These are phyloP conservation scores for Vinca minor DNA, from an alignment of 257 asterid genomes.

Conservation along the genomic window DNA sequence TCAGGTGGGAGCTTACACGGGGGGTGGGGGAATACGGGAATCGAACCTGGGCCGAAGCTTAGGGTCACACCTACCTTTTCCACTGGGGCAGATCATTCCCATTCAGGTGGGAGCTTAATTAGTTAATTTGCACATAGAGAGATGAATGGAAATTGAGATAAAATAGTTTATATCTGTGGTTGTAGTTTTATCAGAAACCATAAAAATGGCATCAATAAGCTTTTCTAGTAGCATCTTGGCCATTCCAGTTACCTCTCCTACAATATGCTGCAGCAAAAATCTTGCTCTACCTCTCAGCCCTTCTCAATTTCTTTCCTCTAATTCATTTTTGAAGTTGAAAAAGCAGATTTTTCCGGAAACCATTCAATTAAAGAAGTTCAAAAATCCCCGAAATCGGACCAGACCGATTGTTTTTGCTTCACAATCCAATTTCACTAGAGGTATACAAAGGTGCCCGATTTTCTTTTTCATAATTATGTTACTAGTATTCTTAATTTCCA, in stretches of 20 bases:
- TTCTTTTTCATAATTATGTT: not conserved
- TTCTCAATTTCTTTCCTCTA: constrained; percentile 17
- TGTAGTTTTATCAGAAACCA: not conserved
- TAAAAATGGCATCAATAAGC: constrained; percentile 14
- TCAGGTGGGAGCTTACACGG: too few species aligned
- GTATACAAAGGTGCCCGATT: constrained; percentile 40
- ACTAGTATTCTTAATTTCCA: not conserved
- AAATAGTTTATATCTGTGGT: not conserved
- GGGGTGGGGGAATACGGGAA: too few species aligned
- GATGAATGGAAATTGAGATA: not conserved
- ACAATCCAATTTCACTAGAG: constrained; percentile 54
- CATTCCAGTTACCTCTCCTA: constrained; percentile 6
- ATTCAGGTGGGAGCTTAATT: too few species aligned
- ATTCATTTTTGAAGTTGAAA: constrained; percentile 16
- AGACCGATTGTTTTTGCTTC: constrained; percentile 34
- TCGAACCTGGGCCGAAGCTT: too few species aligned
- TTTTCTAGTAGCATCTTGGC: constrained; percentile 1
- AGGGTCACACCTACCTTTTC: too few species aligned
- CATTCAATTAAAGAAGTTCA: constrained; percentile 23
- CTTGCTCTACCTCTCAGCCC: constrained; percentile 6
- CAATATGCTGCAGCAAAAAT: constrained; percentile 2
- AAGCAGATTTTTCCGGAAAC: constrained; percentile 17
- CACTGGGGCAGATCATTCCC: too few species aligned
- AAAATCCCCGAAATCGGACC: constrained; percentile 20
- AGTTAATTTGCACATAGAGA: not conserved